Conservation (phyloP, 2,329 filamentous ascomycete species). For the Venturia pyrina region DNA sequence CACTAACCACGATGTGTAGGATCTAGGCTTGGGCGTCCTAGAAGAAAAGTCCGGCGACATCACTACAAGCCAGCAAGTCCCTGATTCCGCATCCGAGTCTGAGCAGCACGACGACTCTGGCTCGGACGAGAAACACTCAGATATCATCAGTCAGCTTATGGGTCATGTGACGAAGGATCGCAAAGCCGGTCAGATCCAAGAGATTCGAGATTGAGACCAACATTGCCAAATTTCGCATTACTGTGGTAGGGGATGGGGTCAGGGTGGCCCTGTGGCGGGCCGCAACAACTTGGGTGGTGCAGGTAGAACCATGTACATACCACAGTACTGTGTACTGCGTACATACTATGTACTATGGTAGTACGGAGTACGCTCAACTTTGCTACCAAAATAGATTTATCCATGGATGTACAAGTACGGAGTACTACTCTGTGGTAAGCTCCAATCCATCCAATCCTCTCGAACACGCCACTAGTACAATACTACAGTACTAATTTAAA, state of each 20-base stretch:
- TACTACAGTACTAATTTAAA: too few relatives aligned
- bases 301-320: too few relatives aligned
- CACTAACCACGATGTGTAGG: slow-evolving; percentile 18
- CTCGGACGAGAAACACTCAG: slow-evolving; percentile 17
- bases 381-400: too few relatives aligned
- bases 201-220: slow-evolving; percentile 18
- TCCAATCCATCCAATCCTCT: too few relatives aligned
- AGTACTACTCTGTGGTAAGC: too few relatives aligned
- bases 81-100: slow-evolving; percentile 18
- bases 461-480: too few relatives aligned
- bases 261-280: too few relatives aligned
- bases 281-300: not conserved
- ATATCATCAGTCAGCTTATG: slow-evolving; percentile 29
- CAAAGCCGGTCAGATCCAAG: slow-evolving; percentile 20
- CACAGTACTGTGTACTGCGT: too few relatives aligned
- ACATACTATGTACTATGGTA: too few relatives aligned
- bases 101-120: slow-evolving; percentile 15
- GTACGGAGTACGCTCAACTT: too few relatives aligned
- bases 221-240: not conserved
- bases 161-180: slow-evolving; percentile 20
- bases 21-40: slow-evolving; percentile 38
- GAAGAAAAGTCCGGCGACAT: slow-evolving; percentile 23
- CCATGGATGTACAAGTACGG: too few relatives aligned
- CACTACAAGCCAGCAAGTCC: slow-evolving; percentile 15
- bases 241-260: too few relatives aligned